Evolutionary conservation across 106 monocot genomes (phyloP).

Genomic region (Phalaenopsis equestris): DNA sequence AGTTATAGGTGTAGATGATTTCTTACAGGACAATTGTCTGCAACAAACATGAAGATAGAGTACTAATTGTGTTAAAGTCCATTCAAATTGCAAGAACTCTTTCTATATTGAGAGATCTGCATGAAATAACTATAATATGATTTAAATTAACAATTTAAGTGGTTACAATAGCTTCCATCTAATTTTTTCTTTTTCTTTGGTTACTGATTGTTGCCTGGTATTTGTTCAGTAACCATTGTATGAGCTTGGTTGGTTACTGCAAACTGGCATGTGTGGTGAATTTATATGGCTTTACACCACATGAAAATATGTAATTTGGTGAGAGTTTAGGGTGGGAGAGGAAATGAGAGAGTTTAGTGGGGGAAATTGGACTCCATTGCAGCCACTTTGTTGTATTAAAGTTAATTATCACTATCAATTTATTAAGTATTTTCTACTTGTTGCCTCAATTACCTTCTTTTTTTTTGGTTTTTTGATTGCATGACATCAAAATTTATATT

Average conservation of each 20-base stretch:
- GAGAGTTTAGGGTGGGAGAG: no score
- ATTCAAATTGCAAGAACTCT: background rate
- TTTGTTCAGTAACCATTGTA: constrained; percentile 1
- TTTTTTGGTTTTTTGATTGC: background rate
- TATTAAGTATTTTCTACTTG: background rate
- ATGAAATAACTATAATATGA: background rate
- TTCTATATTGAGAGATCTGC: constrained; percentile 12
- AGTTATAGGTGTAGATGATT: background rate
- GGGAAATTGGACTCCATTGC: background rate
- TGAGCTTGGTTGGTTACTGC: background rate
- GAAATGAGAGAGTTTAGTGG: no score
- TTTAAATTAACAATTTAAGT: background rate
- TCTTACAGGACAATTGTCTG: constrained; percentile 25
- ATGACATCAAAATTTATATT: background rate
- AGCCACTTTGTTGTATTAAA: background rate
- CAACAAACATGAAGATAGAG: constrained; percentile 41
- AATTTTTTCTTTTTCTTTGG: background rate
- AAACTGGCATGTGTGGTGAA: background rate
- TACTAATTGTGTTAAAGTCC: constrained; percentile 12
- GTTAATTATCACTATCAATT: background rate
- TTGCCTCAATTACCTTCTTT: background rate
- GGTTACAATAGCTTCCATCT: background rate
- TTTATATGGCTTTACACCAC: constrained; percentile 4
- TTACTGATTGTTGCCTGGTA: background rate
- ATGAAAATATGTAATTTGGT: constrained; percentile 3